Base-by-base conservation (phyloP, 2,329 filamentous ascomycete genomes). In the Aureobasidium sp. region DNA sequence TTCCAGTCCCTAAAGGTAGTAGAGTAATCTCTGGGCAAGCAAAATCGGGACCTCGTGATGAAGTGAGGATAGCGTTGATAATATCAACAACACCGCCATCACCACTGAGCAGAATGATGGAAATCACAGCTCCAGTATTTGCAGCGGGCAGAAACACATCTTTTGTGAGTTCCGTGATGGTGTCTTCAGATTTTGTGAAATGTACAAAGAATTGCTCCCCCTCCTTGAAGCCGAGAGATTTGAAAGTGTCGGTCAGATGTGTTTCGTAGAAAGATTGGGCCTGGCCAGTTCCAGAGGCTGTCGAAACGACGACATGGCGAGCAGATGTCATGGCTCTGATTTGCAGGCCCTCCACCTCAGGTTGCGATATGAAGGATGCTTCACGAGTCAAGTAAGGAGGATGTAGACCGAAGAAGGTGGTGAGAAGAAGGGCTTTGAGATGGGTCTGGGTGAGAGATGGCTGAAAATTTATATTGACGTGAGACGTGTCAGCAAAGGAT, bases 61-160 rank as follows among this genome's bases (percentile, higher is more conserved):
- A 72, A 51, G 69, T 66, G 4, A 78, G 69, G 0, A 88, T 79
- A 2, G 82, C 83, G 70, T 97, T 95, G 63, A 96, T 79, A 1
- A 94, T 78, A 68, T 97, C 93, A 20, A 91, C 82, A 2, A 96
- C 74, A 6, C 91, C 93, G 15, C 93, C 93, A 72, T 97, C 93
- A 7, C 93, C 93, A 53, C 89, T 93, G 5, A 97, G 80, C 14
- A 97, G 81, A 34, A 97, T 75, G 29, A 97, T 80, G 0, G 86
- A 86, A 70, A 87, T 83, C 14, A 71, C 67, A 5, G 75, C 66
- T 1, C 78, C 78, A 57, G 74, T 61, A 62, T 78, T 79, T 15
- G 84, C 84, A 41, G 71, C 70, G 1, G 78, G 75, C 14, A 83
- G 73, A 64, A 87, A 76, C 25, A 73, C 69, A 42, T 71, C 67